Conservation (phyloP, 2,329 filamentous ascomycete genomes). For the Xylariaceae sp. region DNA sequence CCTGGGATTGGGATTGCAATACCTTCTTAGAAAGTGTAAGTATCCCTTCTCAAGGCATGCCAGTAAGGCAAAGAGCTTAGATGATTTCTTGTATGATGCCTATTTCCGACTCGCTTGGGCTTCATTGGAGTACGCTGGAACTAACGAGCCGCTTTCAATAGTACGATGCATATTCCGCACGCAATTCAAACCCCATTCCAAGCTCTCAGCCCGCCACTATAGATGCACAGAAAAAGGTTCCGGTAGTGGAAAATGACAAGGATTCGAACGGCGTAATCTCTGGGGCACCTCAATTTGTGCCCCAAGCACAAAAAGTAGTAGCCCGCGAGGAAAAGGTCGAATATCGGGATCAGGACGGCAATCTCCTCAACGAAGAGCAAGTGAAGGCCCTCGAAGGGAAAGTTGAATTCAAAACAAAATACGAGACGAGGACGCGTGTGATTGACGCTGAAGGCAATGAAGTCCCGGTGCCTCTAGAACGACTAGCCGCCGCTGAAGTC, state of each 20-base stretch:
- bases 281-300: slow-evolving; percentile 45
- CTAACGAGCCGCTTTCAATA: slow-evolving; percentile 26
- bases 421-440: slow-evolving; percentile 88
- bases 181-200: slow-evolving; percentile 27
- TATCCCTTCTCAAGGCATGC: slow-evolving; percentile 40
- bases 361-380: slow-evolving; percentile 77
- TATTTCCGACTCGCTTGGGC: background rate
- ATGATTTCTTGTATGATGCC: slow-evolving; percentile 5
- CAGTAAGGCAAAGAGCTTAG: slow-evolving; percentile 33
- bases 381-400: slow-evolving; percentile 84
- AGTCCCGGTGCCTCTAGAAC: slow-evolving; percentile 47
- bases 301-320: slow-evolving; percentile 45
- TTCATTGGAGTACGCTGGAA: background rate
- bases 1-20: slow-evolving; percentile 99
- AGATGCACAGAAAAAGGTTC: slow-evolving; percentile 22
- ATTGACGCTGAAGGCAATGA: slow-evolving; percentile 78
- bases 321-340: slow-evolving; percentile 76
- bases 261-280: slow-evolving; percentile 39
- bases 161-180: slow-evolving; percentile 47
- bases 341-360: slow-evolving; percentile 92
- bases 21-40: slow-evolving; percentile 84
- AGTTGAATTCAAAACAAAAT: slow-evolving; percentile 91
- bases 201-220: slow-evolving; percentile 26
- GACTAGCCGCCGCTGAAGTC: slow-evolving; percentile 40
- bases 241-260: slow-evolving; percentile 24